phyloP scores from a whole-genome alignment of 192 early-diverging fungal genomes.

The Coemansia furcata region DNA sequence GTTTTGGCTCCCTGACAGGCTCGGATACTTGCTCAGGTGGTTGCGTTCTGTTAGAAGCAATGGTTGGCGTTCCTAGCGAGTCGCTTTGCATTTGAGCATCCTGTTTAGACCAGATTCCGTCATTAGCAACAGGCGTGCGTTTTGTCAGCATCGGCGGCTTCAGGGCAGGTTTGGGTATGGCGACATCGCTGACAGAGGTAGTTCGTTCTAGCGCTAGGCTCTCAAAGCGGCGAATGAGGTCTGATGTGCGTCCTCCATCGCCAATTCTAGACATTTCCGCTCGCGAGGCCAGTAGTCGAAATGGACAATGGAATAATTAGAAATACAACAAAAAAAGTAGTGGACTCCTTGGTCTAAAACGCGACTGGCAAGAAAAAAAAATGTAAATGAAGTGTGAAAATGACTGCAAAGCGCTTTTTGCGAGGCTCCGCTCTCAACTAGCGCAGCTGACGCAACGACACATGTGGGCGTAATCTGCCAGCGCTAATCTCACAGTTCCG shows the following conservation, averaged over 20 bases:
- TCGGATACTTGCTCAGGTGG: background rate
- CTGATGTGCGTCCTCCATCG: constrained; percentile 30
- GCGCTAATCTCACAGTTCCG: background rate
- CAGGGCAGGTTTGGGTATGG: background rate
- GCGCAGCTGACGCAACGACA: background rate
- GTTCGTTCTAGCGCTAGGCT: constrained; percentile 26
- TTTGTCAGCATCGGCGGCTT: constrained; percentile 19
- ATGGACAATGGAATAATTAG: background rate
- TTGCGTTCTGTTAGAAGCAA: background rate
- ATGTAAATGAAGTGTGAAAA: background rate
- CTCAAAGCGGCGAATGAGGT: constrained; percentile 47
- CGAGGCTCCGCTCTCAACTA: background rate
- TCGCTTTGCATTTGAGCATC: background rate
- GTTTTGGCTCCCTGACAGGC: background rate
- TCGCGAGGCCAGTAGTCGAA: background rate
- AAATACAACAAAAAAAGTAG: background rate
- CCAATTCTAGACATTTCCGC: constrained; percentile 13
- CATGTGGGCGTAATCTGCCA: background rate
- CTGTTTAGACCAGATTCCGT: constrained; percentile 5
- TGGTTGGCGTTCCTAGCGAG: background rate
- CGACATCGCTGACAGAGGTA: background rate
- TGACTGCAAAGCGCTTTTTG: background rate
- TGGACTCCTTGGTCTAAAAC: background rate
- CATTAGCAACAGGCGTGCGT: constrained; percentile 6
- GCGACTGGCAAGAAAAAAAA: background rate